Evolutionary conservation across 192 early-diverging fungal species (phyloP), one percentile per base, ranked within the genome.

Genomic region (Gigaspora rosea): DNA sequence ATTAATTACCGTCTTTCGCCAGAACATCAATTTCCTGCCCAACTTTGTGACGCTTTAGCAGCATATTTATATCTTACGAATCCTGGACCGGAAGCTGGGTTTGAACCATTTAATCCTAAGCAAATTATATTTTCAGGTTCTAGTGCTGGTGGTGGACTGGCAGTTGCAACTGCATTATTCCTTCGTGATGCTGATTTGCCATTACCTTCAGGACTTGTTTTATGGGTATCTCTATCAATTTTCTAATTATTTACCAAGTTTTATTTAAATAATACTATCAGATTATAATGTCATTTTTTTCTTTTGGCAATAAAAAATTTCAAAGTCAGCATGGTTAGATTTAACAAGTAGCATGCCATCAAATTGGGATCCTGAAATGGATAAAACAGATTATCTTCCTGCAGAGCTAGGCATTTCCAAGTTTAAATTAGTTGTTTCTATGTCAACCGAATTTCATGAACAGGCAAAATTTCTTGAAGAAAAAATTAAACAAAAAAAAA

Each of bases 1-100:
- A 50, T 93, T 58, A 89, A 90, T 73, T 97, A 97, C 79, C 85
- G 95, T 5, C 81, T 96, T 12, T 89, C 95, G 0, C 95, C 95
- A 0, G 89, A 92, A 71, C 75, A 88, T 56, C 86, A 89, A 12
- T 97, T 94, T 78, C 95, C 96, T 15, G 81, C 88, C 66, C 92
- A 92, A 41, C 79, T 97, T 5, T 85, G 92, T 59, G 95, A 97
- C 80, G 90, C 90, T 69, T 78, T 95, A 20, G 85, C 90, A 41
- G 86, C 90, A 0, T 96, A 94, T 78, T 76, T 87, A 35, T 89
- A 86, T 67, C 82, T 96, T 8, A 66, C 64, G 0, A 33, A 66
- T 16, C 64, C 64, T 41, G 64, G 41, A 0, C 36, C 32, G 10
- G 64, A 66, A 66, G 64, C 64, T 16, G 54, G 54, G 18, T 57